A percentile compares a stretch with the other conserved stretches of the same genome.
Evolutionary conservation across 257 asterid genomes (phyloP).

Genomic region (Mentha longifolia): DNA sequence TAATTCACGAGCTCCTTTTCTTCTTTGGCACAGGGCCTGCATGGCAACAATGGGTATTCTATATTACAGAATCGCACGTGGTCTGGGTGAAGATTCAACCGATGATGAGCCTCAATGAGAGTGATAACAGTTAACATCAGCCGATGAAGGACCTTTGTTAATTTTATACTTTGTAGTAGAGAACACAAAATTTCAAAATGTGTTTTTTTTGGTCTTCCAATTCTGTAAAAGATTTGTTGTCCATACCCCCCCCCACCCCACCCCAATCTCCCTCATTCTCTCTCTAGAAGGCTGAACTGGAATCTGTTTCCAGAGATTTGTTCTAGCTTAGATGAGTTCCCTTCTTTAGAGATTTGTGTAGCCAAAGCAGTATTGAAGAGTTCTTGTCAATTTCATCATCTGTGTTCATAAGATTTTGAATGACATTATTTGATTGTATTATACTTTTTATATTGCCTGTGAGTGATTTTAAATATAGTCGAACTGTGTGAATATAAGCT

Average conservation of each 20-base stretch:
- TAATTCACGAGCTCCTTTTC: not conserved
- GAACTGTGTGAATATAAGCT: not conserved
- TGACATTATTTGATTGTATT: not conserved
- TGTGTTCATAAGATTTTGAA: not conserved
- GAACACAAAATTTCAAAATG: not conserved
- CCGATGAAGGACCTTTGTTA: constrained; percentile 12
- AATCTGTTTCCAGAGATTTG: not conserved
- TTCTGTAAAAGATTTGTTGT: constrained; percentile 16
- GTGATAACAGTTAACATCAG: not conserved
- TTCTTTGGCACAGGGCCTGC: constrained; percentile 75
- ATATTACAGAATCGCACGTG: constrained; percentile 81
- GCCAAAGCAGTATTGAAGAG: not conserved
- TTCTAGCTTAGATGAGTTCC: constrained; percentile 7
- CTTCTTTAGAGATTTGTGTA: not conserved
- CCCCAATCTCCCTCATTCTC: not conserved
- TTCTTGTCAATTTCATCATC: not conserved
- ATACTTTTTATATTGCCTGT: not conserved
- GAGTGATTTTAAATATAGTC: not conserved
- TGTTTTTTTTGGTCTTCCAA: not conserved
- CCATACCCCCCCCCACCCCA: not conserved
- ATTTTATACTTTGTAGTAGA: constrained; percentile 3
- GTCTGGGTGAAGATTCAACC: constrained; percentile 7
- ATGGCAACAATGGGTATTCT: constrained; percentile 95
- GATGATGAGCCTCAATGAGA: constrained; percentile 35
- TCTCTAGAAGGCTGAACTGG: not conserved